Evolutionary conservation across 345 rosid genomes (phyloP), one percentile per base, ranked within the genome.

Genomic region (Lumnitzera racemosa): DNA sequence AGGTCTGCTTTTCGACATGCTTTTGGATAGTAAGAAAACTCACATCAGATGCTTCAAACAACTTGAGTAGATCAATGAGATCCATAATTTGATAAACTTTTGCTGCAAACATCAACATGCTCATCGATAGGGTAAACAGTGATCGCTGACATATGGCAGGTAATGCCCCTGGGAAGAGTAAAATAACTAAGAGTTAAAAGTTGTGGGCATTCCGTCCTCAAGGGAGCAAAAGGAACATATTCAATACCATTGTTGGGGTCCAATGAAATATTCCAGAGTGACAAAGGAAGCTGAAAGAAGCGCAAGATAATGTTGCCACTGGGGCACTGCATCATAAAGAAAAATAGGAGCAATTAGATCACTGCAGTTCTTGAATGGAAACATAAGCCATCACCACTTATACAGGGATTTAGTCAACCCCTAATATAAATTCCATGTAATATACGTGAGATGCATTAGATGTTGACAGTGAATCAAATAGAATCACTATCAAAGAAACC

Each of bases 241-340:
- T 16, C 15, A 50, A 9, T 86, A 94, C 99, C 96, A 36, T 73
- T 77, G 55, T 71, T 75, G 14, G 75, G 69, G 47, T 81, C 89
- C 73, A 88, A 66, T 50, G 84, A 74, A 47, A 77, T 58, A 48
- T 73, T 82, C 75, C 80, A 78, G 25, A 95, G 81, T 24, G 95
- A 88, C 61, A 88, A 71, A 20, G 88, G 74, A 66, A 88, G 96
- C 80, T 95, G 99, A 73, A 95, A 95, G 82, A 79, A 78, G 60
- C 88, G 72, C 24, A 77, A 70, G 53, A 88, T 79, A 58, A 83
- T 76, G 73, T 68, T 80, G 49, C 74, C 86, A 67, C 77, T 82
- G 25, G 79, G 72, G 64, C 80, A 83, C 97, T 94, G 99, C 70
- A 71, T 55, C 59, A 72, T 56, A 24, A 57, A 27, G 31, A 68